Conservation (phyloP, 768 basidiomycete genomes). For the Plicaturopsis crispa region DNA sequence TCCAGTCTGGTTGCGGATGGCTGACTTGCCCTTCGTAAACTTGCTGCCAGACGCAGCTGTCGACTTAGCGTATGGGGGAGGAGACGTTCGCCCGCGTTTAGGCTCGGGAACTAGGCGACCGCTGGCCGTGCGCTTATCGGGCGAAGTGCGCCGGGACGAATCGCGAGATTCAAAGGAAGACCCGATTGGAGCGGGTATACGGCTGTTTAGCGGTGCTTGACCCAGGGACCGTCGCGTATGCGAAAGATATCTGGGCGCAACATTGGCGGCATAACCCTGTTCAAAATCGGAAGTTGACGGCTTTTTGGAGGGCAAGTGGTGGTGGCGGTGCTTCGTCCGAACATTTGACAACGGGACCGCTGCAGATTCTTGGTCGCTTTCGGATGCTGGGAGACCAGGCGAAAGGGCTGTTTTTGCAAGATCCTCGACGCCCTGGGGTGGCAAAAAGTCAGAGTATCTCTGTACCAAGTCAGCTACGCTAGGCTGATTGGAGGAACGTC, state of each 20-base stretch:
- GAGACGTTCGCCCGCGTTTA: conserved; percentile 36
- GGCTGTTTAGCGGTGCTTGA: conserved; percentile 23
- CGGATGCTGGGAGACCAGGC: conserved; percentile 55
- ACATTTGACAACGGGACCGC: conserved; percentile 25
- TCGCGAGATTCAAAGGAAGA: conserved; percentile 47
- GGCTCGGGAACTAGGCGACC: conserved; percentile 28
- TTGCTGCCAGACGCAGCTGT: conserved; percentile 21
- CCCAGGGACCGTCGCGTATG: conserved; percentile 39
- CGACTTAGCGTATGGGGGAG: conserved; percentile 28
- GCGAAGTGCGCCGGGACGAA: conserved; percentile 61
- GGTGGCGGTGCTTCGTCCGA: conserved; percentile 45
- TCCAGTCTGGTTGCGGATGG: conserved; percentile 20
- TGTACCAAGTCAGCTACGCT: conserved; percentile 83
- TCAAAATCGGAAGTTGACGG: conserved; percentile 81
- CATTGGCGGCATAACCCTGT: conserved; percentile 87
- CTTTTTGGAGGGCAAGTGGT: conserved; percentile 39
- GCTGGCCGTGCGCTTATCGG: conserved; percentile 52
- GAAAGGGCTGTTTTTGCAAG: conserved; percentile 64
- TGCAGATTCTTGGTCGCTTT: conserved; percentile 72
- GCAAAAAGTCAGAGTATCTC: conserved; percentile 72
- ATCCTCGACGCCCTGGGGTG: conserved; percentile 65
- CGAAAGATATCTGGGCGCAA: conserved; percentile 70
- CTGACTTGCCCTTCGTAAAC: conserved; percentile 27
- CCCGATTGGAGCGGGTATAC: conserved; percentile 47
- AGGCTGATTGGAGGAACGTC: conserved; percentile 45